Percentiles rank a stretch among this genome's conserved stretches.
These are phyloP conservation scores for Pulveroboletus sp. DNA, from an alignment of 768 basidiomycete genomes.

Conservation along the genomic window DNA sequence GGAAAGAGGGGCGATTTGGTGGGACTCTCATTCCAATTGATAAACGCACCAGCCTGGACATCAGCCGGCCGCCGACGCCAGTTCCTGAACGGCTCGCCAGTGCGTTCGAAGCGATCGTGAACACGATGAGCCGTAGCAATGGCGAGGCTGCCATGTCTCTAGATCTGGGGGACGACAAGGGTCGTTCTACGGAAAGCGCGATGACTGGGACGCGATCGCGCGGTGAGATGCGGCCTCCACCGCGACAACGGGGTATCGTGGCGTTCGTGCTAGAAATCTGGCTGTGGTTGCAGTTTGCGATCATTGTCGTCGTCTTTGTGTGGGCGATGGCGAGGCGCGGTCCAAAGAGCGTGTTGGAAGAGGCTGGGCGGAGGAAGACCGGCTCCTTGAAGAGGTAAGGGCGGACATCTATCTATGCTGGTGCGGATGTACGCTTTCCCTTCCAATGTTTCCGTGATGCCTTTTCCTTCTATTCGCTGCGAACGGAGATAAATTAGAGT, in stretches of 20 bases:
- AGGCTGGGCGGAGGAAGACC: slow-evolving; percentile 35
- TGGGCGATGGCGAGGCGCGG: slow-evolving; percentile 80
- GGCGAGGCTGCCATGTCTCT: slow-evolving; percentile 9
- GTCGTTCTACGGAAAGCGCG: slow-evolving; percentile 1
- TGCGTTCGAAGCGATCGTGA: slow-evolving; percentile 46
- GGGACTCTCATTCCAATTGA: slow-evolving; percentile 30
- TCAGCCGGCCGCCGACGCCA: slow-evolving; percentile 29
- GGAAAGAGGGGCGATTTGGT: slow-evolving; percentile 56
- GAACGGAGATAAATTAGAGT: slow-evolving; percentile 17
- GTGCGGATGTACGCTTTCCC: slow-evolving; percentile 1
- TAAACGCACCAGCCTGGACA: slow-evolving; percentile 12
- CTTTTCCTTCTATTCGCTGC: no score
- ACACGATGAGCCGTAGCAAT: slow-evolving; percentile 33
- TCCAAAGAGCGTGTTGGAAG: slow-evolving; percentile 63
- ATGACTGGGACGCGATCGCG: slow-evolving; percentile 1
- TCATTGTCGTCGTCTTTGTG: slow-evolving; percentile 74
- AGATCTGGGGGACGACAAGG: slow-evolving; percentile 8
- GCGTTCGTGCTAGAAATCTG: slow-evolving; percentile 67
- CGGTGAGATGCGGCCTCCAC: slow-evolving; percentile 6
- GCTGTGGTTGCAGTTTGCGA: slow-evolving; percentile 80
- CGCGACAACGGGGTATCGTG: slow-evolving; percentile 34
- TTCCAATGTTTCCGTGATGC: slow-evolving; percentile 1
- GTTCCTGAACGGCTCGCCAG: slow-evolving; percentile 40
- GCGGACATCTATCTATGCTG: slow-evolving; percentile 1
- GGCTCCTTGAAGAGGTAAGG: slow-evolving; percentile 9